Evolutionary conservation across 208 protist genomes (phyloP).

Genomic region (Blechomonas ayalai): DNA sequence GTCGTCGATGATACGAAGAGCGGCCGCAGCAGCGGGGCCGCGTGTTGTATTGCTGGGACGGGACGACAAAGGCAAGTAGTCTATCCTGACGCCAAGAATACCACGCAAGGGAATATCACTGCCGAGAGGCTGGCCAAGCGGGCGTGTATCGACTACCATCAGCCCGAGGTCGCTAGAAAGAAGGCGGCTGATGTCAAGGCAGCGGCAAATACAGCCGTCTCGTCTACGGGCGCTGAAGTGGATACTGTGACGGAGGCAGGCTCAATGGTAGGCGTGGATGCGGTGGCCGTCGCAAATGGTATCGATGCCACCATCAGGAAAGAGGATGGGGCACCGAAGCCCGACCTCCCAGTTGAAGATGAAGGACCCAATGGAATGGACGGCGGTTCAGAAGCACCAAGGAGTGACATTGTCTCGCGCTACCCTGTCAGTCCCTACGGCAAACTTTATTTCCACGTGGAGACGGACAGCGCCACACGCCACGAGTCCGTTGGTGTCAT

Average conservation of each 20-base stretch:
- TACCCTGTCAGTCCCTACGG: slow-evolving; percentile 74
- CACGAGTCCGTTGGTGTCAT: slow-evolving; percentile 80
- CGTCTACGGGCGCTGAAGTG: background rate
- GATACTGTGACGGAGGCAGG: background rate
- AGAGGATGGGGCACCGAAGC: slow-evolving; percentile 6
- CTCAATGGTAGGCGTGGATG: background rate
- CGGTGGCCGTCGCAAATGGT: background rate
- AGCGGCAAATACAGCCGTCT: background rate
- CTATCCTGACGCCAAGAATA: slow-evolving; percentile 10
- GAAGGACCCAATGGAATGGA: no score
- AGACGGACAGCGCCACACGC: slow-evolving; percentile 75
- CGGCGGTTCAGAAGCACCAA: background rate
- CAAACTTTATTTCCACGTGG: slow-evolving; percentile 83
- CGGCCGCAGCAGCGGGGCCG: background rate
- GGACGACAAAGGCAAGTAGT: slow-evolving; percentile 7
- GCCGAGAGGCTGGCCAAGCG: slow-evolving; percentile 41
- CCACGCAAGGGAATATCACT: slow-evolving; percentile 19
- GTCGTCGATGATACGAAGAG: background rate
- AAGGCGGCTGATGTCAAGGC: background rate
- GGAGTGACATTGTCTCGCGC: slow-evolving; percentile 27
- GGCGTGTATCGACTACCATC: slow-evolving; percentile 66
- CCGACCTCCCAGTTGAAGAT: slow-evolving; percentile 5
- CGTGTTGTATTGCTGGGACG: background rate
- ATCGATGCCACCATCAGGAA: background rate
- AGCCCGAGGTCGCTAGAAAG: slow-evolving; percentile 22